These are phyloP conservation scores for Fusarium acutatum DNA, from an alignment of 2,329 filamentous ascomycete genomes.

Conservation along the genomic window DNA sequence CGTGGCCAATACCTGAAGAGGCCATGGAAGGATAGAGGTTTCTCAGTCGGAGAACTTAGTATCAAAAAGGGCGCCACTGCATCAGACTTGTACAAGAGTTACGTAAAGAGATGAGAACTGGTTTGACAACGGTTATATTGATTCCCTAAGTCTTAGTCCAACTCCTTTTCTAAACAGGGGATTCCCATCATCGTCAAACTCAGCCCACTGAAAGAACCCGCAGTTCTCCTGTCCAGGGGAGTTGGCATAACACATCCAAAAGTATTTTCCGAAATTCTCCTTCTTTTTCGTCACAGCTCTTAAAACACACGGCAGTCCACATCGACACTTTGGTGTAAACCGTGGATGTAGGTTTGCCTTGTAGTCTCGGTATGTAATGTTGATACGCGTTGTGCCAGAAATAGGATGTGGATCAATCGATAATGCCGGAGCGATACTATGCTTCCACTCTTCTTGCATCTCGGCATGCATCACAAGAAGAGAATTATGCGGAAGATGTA, in stretches of 20 bases:
- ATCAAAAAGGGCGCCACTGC: not conserved
- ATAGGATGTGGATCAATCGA: conserved; percentile 87
- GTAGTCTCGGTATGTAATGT: conserved; percentile 94
- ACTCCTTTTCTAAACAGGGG: conserved; percentile 53
- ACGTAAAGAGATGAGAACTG: not conserved
- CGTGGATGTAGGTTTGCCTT: conserved; percentile 78
- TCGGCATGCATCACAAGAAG: conserved; percentile 95
- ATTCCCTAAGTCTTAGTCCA: not conserved
- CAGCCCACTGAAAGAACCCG: conserved; percentile 83
- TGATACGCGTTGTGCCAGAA: conserved; percentile 82
- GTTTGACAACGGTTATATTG: not conserved
- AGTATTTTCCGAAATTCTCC: conserved; percentile 81
- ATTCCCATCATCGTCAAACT: conserved; percentile 86
- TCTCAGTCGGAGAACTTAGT: too few species aligned
- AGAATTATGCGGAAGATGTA: conserved; percentile 94
- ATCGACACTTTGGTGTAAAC: conserved; percentile 80
- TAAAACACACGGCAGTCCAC: conserved; percentile 73
- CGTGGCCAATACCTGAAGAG: not conserved
- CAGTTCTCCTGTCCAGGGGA: conserved; percentile 75
- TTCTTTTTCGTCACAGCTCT: conserved; percentile 82
- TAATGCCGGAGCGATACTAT: conserved; percentile 78
- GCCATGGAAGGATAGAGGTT: accelerated
- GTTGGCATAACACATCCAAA: conserved; percentile 92
- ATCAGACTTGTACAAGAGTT: not conserved
- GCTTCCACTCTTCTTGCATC: conserved; percentile 98